Evolutionary conservation across 129 eudicot genomes (phyloP).

Genomic region (Tanacetum coccineum): DNA sequence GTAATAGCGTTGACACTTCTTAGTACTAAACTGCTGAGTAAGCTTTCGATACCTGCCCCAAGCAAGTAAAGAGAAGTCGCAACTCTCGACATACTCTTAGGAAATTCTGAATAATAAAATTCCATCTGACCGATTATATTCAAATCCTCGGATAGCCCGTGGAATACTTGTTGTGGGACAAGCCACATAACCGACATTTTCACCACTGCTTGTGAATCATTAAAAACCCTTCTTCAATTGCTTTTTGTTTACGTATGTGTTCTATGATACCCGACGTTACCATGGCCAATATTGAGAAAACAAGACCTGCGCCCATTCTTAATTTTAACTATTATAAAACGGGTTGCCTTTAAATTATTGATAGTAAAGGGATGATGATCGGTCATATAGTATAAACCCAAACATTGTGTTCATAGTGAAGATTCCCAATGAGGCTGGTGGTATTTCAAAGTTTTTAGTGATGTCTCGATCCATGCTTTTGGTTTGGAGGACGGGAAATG

Average conservation of each 20-base stretch:
- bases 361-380: constrained; percentile 59
- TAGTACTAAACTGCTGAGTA: constrained; percentile 62
- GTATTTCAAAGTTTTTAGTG: constrained; percentile 52
- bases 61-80: constrained; percentile 55
- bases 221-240: constrained; percentile 49
- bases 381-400: constrained; percentile 79
- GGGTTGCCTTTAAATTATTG: constrained; percentile 50
- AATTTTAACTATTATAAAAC: constrained; percentile 42
- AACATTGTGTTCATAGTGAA: constrained; percentile 40
- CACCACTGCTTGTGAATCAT: constrained; percentile 39
- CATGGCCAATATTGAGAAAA: constrained; percentile 46
- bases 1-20: constrained; percentile 47
- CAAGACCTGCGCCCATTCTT: constrained; percentile 78
- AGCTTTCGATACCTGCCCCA: constrained; percentile 50
- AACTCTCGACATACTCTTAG: constrained; percentile 85
- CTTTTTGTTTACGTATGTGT: constrained; percentile 46
- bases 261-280: constrained; percentile 55
- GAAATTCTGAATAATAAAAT: constrained; percentile 80
- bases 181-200: constrained; percentile 92
- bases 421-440: constrained; percentile 64
- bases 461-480: constrained; percentile 73
- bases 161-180: constrained; percentile 42
- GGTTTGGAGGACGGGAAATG: constrained; percentile 64
- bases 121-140: constrained; percentile 69
- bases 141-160: constrained; percentile 75